Evolutionary conservation across 352 stramenopile genomes (phyloP).

Genomic region (Phytophthora cactorum): DNA sequence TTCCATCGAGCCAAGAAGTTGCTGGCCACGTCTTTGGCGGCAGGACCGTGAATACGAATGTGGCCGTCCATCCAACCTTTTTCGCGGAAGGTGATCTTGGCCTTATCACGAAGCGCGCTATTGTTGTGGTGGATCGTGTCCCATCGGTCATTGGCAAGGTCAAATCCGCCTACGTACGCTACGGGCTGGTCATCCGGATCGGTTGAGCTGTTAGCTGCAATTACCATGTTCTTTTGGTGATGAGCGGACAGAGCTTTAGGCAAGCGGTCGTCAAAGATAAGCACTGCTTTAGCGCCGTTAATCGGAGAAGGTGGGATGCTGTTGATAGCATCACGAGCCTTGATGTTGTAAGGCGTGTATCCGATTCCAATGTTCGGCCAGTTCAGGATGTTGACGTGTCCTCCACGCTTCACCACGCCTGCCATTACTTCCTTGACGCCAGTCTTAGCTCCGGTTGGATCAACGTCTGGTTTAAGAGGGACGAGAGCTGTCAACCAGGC

Average conservation of each 20-base stretch:
- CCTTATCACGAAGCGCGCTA: constrained; percentile 34
- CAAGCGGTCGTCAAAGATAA: constrained; percentile 64
- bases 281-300: constrained; percentile 23
- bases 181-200: constrained; percentile 17
- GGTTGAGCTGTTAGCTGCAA: constrained; percentile 14
- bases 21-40: constrained; percentile 45
- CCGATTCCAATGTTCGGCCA: constrained; percentile 53
- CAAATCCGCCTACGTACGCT: constrained; percentile 58
- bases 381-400: constrained; percentile 50
- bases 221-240: constrained; percentile 61
- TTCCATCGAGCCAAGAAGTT: constrained; percentile 68
- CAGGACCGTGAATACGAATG: constrained; percentile 48
- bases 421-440: constrained; percentile 43
- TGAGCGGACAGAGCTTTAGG: constrained; percentile 35
- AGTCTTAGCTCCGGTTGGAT: constrained; percentile 28
- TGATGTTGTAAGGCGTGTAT: constrained; percentile 43
- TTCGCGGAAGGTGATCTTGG: constrained; percentile 38
- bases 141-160: constrained; percentile 61
- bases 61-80: constrained; percentile 64
- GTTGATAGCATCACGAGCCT: constrained; percentile 53
- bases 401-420: constrained; percentile 35
- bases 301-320: constrained; percentile 14
- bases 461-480: constrained; percentile 39
- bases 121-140: constrained; percentile 62
- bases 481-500: constrained; percentile 60